Conservation (phyloP, 1,284 basidiomycete species). For the Trametes versicolor region DNA sequence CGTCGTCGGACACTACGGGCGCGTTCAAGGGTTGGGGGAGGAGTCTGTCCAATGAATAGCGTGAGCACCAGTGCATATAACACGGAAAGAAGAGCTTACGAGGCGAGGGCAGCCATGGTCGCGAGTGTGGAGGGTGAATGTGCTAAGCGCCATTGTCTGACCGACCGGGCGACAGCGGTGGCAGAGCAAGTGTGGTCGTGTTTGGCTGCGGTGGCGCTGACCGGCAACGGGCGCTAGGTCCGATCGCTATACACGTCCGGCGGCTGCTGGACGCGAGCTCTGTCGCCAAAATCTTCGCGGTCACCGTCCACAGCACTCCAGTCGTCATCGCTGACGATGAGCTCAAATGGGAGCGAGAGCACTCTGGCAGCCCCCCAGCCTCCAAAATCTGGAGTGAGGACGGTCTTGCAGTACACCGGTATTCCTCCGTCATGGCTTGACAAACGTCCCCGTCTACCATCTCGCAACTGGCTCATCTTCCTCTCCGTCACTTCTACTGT, state of each 20-base stretch:
- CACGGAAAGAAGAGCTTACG: conserved; percentile 41
- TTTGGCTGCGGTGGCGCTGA: conserved; percentile 15
- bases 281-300: conserved; percentile 18
- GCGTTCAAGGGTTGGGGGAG: conserved; percentile 76
- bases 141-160: conserved; percentile 25
- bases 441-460: conserved; percentile 84
- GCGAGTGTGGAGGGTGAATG: conserved; percentile 24
- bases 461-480: conserved; percentile 95
- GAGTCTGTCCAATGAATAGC: conserved; percentile 49
- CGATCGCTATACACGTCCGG: conserved; percentile 7
- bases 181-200: conserved; percentile 19
- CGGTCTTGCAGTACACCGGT: conserved; percentile 51
- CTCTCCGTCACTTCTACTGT: conserved; percentile 78
- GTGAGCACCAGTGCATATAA: not conserved
- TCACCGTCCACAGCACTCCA: conserved; percentile 20
- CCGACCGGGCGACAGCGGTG: conserved; percentile 15
- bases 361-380: conserved; percentile 36
- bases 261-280: not conserved
- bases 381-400: conserved; percentile 44
- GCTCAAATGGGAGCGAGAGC: conserved; percentile 41
- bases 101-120: conserved; percentile 50
- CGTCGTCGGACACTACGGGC: conserved; percentile 64
- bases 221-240: not conserved
- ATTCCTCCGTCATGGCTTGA: conserved; percentile 80
- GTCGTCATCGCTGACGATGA: conserved; percentile 39